Percentiles rank a stretch among this genome's conserved stretches.
These are phyloP conservation scores for Fusarium acutatum DNA, from an alignment of 2,329 filamentous ascomycete species.

Conservation along the genomic window DNA sequence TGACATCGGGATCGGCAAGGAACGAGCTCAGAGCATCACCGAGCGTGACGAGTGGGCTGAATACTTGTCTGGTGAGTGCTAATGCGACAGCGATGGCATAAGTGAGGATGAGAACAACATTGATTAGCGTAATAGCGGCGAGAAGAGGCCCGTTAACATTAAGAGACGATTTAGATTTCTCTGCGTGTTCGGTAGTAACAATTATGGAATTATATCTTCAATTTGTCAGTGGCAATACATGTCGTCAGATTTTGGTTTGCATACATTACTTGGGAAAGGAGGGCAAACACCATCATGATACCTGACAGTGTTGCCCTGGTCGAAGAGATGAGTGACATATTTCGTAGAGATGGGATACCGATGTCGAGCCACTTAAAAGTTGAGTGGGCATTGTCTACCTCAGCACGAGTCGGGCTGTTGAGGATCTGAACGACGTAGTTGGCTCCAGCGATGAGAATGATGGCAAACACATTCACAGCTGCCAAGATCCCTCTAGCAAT, in stretches of 20 bases:
- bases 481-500: constrained; percentile 55
- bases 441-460: constrained; percentile 57
- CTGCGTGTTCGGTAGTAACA: constrained; percentile 47
- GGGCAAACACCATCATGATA: constrained; percentile 52
- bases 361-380: constrained; percentile 61
- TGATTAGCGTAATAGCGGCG: constrained; percentile 48
- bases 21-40: constrained; percentile 63
- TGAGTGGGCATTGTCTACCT: constrained; percentile 58
- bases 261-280: constrained; percentile 60
- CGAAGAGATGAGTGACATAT: constrained; percentile 55
- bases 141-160: constrained; percentile 53
- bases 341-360: constrained; percentile 62
- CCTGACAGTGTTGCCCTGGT: constrained; percentile 51
- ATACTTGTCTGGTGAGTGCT: constrained; percentile 45
- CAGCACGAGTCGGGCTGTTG: constrained; percentile 60
- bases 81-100: constrained; percentile 53
- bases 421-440: constrained; percentile 66
- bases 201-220: constrained; percentile 62
- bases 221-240: constrained; percentile 9
- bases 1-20: constrained; percentile 54
- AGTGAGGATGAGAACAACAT: constrained; percentile 53
- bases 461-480: constrained; percentile 53
- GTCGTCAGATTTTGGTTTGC: constrained; percentile 21
- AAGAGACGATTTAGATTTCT: constrained; percentile 39
- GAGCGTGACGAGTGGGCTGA: constrained; percentile 57